phyloP scores from a whole-genome alignment of 2,329 filamentous ascomycete genomes.

The Arthrinium phaeospermum region DNA sequence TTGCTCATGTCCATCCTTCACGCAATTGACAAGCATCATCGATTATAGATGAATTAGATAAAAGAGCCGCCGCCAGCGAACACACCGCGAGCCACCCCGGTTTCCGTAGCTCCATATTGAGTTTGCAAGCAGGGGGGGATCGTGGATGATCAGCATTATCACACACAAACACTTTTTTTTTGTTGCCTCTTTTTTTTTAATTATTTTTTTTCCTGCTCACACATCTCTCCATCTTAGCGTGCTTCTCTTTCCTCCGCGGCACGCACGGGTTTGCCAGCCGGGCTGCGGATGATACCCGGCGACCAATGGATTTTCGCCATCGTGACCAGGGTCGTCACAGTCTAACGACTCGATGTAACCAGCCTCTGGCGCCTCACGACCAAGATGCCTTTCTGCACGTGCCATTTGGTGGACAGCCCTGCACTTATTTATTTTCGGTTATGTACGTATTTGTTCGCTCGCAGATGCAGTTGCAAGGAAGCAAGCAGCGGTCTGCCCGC shows the following conservation, averaged over 20 bases:
- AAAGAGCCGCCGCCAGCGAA: conserved; percentile 3
- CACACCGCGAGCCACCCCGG: conserved; percentile 1
- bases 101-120: conserved; percentile 15
- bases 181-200: not conserved
- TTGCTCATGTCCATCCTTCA: not conserved
- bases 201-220: not conserved
- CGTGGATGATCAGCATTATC: not conserved
- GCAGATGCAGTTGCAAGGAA: not conserved
- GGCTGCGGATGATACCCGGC: not conserved
- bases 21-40: not conserved
- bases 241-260: not conserved
- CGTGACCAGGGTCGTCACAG: not conserved
- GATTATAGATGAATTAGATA: not conserved
- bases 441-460: conserved; percentile 9
- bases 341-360: conserved; percentile 15
- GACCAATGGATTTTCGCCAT: not conserved
- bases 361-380: not conserved
- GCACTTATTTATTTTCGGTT: not conserved
- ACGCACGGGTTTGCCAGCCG: not conserved
- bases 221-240: not conserved
- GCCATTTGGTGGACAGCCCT: not conserved
- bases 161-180: not conserved
- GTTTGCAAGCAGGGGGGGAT: not conserved
- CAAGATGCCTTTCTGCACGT: conserved; percentile 3
- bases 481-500: conserved; percentile 2